Evolutionary conservation across 352 stramenopile genomes (phyloP).

Genomic region (Pythium insidiosum): DNA sequence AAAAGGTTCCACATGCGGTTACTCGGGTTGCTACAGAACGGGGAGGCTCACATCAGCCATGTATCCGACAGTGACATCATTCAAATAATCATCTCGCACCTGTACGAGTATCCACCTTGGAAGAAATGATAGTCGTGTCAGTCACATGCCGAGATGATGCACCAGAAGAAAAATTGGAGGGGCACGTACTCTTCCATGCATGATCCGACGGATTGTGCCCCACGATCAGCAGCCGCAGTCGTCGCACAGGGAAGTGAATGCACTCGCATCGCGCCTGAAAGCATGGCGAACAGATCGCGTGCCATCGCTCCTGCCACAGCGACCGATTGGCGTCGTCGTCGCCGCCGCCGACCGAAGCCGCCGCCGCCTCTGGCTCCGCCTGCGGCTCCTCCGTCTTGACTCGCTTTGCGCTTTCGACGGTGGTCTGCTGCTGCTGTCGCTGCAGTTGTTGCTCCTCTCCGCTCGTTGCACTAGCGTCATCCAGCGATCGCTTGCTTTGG

Average conservation of each 20-base stretch:
- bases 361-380: slow-evolving; percentile 6
- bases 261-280: slow-evolving; percentile 46
- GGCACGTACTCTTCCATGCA: slow-evolving; percentile 64
- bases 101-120: slow-evolving; percentile 51
- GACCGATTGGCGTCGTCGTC: no score
- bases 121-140: no score
- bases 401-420: slow-evolving; percentile 1
- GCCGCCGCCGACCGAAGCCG: neutral
- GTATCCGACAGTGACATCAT: neutral
- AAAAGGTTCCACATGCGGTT: slow-evolving; percentile 88
- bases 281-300: slow-evolving; percentile 63
- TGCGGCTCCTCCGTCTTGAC: slow-evolving; percentile 10
- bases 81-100: no score
- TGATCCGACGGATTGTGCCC: slow-evolving; percentile 87
- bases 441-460: slow-evolving; percentile 1
- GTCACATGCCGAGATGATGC: neutral
- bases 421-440: slow-evolving; percentile 1
- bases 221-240: slow-evolving; percentile 76
- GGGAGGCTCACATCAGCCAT: neutral
- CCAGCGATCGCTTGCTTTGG: slow-evolving; percentile 33
- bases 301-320: slow-evolving; percentile 83
- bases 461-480: slow-evolving; percentile 8
- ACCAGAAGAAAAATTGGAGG: neutral
- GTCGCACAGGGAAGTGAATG: slow-evolving; percentile 46
- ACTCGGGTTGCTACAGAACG: slow-evolving; percentile 59